A percentile compares a stretch with the other conserved stretches of the same genome.
Conservation (phyloP, 495 filamentous ascomycete species). For the Parachaetomium inaequale region DNA sequence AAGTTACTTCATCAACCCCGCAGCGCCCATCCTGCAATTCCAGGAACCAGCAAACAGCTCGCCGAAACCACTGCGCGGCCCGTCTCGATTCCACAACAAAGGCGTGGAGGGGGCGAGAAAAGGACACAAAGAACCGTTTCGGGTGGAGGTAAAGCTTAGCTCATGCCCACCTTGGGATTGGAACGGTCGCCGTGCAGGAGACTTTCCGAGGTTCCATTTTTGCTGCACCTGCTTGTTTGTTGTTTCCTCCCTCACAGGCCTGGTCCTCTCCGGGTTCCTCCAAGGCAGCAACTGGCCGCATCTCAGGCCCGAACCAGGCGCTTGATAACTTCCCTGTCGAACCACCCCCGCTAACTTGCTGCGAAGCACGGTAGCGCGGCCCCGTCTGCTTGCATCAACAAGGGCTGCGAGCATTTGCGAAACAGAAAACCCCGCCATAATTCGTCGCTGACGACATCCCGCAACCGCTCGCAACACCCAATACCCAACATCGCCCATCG, state of each 20-base stretch:
- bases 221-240: background rate
- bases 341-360: background rate
- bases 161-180: background rate
- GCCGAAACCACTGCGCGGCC: background rate
- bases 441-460: constrained; percentile 36
- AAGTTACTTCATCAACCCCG: background rate
- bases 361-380: background rate
- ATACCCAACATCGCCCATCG: constrained; percentile 9
- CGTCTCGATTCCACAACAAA: background rate
- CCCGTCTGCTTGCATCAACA: constrained; percentile 12
- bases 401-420: constrained; percentile 31
- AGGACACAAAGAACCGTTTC: background rate
- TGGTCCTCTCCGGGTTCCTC: background rate
- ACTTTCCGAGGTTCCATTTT: background rate
- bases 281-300: background rate
- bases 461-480: constrained; percentile 15
- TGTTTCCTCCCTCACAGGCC: background rate
- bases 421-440: constrained; percentile 40
- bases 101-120: background rate
- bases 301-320: background rate
- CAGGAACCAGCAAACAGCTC: background rate
- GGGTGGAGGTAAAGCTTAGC: background rate
- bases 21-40: background rate
- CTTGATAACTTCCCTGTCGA: constrained; percentile 2
- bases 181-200: background rate